These are phyloP conservation scores for Basidioascus undulatus DNA, from an alignment of 768 basidiomycete genomes.

Conservation along the genomic window DNA sequence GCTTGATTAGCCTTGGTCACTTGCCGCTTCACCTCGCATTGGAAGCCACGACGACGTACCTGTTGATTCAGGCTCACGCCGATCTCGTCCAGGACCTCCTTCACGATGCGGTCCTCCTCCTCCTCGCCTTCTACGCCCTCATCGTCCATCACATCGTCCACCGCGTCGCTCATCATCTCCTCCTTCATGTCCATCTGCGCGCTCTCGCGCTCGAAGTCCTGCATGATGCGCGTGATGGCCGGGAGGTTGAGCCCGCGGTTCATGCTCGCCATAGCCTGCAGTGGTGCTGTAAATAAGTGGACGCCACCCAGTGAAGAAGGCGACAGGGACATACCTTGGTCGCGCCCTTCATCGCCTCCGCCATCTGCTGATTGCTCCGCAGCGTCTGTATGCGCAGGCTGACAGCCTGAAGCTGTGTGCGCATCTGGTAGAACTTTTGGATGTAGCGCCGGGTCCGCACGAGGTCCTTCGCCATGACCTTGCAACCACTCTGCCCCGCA, in stretches of 20 bases:
- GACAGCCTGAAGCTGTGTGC: constrained; percentile 90
- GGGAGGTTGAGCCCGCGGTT: constrained; percentile 88
- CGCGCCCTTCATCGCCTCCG: constrained; percentile 94
- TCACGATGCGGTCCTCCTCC: constrained; percentile 84
- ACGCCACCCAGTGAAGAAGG: no score
- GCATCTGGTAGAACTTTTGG: constrained; percentile 98
- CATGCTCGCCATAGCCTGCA: constrained; percentile 92
- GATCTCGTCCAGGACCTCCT: constrained; percentile 90
- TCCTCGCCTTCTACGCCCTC: constrained; percentile 83
- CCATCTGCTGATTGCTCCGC: constrained; percentile 96
- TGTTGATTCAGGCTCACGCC: constrained; percentile 74
- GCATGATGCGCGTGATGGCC: constrained; percentile 85
- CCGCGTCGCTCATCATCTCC: constrained; percentile 97
- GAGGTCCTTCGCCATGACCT: constrained; percentile 97
- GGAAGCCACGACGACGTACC: constrained; percentile 13
- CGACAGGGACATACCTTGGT: constrained; percentile 59
- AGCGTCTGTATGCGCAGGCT: constrained; percentile 85
- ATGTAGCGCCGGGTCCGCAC: constrained; percentile 84
- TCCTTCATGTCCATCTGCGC: constrained; percentile 99
- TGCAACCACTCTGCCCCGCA: no score
- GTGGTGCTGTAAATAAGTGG: no score
- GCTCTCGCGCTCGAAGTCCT: constrained; percentile 91
- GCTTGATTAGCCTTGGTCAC: background rate
- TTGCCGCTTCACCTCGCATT: background rate
- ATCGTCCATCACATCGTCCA: constrained; percentile 79